phyloP scores from a whole-genome alignment of 108 stramenopile species.

The Cylindrotheca closterium region DNA sequence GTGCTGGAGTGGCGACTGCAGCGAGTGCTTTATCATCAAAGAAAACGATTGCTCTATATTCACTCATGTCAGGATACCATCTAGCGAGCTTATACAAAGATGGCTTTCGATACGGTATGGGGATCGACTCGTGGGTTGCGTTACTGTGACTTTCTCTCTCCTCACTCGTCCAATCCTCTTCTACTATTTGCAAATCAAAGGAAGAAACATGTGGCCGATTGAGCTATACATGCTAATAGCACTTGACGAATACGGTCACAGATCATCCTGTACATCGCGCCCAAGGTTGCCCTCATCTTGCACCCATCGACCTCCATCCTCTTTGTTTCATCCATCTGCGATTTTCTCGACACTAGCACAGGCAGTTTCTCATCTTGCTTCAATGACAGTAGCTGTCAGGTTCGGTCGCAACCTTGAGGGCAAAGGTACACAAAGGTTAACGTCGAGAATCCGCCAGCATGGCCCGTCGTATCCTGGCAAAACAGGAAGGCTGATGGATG shows the following conservation, averaged over 20 bases:
- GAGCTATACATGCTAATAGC: conserved; percentile 36
- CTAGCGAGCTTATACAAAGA: conserved; percentile 56
- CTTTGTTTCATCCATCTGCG: conserved; percentile 39
- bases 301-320: conserved; percentile 37
- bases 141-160: too few relatives aligned
- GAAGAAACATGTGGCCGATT: conserved; percentile 50
- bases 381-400: conserved; percentile 35
- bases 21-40: conserved; percentile 35
- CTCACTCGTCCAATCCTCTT: too few relatives aligned
- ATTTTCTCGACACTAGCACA: conserved; percentile 38
- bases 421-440: background rate
- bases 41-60: conserved; percentile 49
- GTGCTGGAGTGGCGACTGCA: conserved; percentile 60
- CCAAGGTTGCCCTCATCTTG: conserved; percentile 37
- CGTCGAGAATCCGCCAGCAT: background rate
- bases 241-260: conserved; percentile 29
- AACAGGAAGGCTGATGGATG: conserved; percentile 10
- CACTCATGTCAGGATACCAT: conserved; percentile 53
- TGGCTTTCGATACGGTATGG: conserved; percentile 64
- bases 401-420: conserved; percentile 26
- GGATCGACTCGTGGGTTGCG: too few relatives aligned
- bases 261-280: conserved; percentile 47
- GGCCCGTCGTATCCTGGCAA: background rate
- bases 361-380: conserved; percentile 48
- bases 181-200: too few relatives aligned